Percentiles rank a stretch among this genome's conserved stretches.
phyloP scores from a whole-genome alignment of 23 red algal species.

The Agarophyton chilense region DNA sequence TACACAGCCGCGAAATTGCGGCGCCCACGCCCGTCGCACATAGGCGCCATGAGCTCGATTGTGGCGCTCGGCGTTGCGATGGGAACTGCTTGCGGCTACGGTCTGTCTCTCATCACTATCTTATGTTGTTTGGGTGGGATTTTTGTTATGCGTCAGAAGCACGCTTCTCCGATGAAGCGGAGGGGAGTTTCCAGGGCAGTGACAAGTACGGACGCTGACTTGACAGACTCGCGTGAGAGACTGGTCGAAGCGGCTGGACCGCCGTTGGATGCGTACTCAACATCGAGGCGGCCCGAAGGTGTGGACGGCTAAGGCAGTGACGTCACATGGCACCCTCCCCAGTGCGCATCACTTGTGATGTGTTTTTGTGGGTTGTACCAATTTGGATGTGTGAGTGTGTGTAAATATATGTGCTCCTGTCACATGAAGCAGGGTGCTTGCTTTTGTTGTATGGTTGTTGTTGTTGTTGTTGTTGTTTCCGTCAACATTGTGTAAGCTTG shows the following conservation, averaged over 20 bases:
- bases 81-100: conserved; percentile 54
- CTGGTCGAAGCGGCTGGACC: neutral
- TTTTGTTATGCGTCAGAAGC: conserved; percentile 31
- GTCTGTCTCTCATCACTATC: conserved; percentile 24
- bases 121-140: conserved; percentile 23
- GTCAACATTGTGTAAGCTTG: too few species aligned
- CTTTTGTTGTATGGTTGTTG: too few species aligned
- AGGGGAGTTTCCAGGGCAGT: neutral
- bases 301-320: neutral
- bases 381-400: neutral
- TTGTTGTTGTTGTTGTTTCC: too few species aligned
- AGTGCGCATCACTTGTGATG: too few species aligned
- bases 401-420: too few species aligned
- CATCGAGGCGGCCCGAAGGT: neutral
- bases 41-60: conserved; percentile 9
- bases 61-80: conserved; percentile 22
- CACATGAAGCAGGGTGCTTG: too few species aligned
- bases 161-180: neutral
- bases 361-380: neutral
- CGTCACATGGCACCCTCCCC: neutral
- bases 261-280: neutral
- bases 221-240: neutral
- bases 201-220: neutral
- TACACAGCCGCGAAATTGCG: neutral
- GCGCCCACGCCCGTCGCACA: neutral